Conservation (phyloP, 495 filamentous ascomycete species). For the Peziza echinospora region DNA sequence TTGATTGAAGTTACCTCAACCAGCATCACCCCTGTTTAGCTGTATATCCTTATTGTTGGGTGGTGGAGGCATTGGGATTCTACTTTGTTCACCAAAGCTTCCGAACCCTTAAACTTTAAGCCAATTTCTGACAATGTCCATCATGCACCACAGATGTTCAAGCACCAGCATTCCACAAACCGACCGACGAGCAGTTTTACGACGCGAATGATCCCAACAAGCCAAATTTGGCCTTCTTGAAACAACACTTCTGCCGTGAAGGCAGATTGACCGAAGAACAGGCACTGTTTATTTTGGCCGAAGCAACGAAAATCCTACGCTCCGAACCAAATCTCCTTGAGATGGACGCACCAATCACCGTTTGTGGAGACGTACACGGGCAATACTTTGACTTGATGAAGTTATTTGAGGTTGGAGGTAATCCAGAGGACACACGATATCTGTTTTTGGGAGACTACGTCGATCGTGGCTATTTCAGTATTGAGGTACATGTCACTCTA, state of each 20-base stretch:
- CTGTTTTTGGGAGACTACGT: constrained; percentile 96
- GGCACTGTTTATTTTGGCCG: constrained; percentile 79
- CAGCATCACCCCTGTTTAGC: no score
- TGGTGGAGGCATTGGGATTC: neutral
- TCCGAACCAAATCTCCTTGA: constrained; percentile 87
- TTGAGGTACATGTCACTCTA: constrained; percentile 41
- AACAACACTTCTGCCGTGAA: constrained; percentile 95
- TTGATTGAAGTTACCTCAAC: no score
- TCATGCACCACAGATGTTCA: constrained; percentile 35
- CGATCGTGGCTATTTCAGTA: constrained; percentile 94
- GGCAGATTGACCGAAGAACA: constrained; percentile 92
- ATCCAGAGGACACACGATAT: constrained; percentile 87
- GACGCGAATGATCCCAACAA: constrained; percentile 57
- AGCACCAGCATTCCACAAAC: constrained; percentile 80
- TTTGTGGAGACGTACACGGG: constrained; percentile 94
- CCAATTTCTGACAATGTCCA: no score
- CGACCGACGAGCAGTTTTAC: constrained; percentile 58
- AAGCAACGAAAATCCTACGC: constrained; percentile 61
- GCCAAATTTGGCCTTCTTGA: constrained; percentile 81
- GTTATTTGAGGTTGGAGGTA: constrained; percentile 93
- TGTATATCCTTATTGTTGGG: neutral
- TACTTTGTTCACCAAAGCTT: no score
- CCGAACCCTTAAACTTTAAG: no score
- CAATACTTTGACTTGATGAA: constrained; percentile 99
- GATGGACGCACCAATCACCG: constrained; percentile 99